Conservation (phyloP, 148 eudicot species). For the Vaccinium myrtillus region DNA sequence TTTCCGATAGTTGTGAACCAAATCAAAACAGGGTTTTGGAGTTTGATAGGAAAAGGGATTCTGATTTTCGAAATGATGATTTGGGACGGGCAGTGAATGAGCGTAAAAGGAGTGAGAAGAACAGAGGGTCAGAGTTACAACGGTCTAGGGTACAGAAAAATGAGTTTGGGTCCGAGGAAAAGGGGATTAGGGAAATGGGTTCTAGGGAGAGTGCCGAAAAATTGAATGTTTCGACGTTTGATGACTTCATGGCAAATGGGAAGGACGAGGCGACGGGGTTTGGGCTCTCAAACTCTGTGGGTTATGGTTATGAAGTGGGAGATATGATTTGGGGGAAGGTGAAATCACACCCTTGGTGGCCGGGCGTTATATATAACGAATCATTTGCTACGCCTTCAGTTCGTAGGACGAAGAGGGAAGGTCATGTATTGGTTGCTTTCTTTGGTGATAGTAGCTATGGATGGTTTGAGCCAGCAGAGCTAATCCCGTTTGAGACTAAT, state of each 20-base stretch:
- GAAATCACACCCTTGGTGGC: slow-evolving; percentile 99
- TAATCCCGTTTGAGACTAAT: slow-evolving; percentile 65
- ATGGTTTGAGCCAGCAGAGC: slow-evolving; percentile 78
- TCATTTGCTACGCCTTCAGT: slow-evolving; percentile 68
- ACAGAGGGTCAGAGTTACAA: not conserved
- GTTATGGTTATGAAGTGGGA: slow-evolving; percentile 59
- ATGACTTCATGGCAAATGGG: slow-evolving; percentile 29
- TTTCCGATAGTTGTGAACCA: not conserved
- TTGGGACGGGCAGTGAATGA: not conserved
- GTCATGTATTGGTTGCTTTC: slow-evolving; percentile 82
- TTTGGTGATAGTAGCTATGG: slow-evolving; percentile 97
- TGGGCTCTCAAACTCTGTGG: slow-evolving; percentile 22
- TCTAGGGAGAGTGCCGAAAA: slow-evolving; percentile 4
- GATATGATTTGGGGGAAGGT: slow-evolving; percentile 99
- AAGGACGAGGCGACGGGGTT: slow-evolving; percentile 15
- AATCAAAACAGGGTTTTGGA: not conserved
- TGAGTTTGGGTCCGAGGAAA: not conserved
- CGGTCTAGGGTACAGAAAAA: not conserved
- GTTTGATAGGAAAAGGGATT: slow-evolving; percentile 5
- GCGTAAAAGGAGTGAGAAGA: not conserved
- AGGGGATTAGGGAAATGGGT: not conserved
- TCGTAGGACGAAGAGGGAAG: slow-evolving; percentile 60
- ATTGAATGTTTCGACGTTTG: slow-evolving; percentile 13
- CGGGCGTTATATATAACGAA: slow-evolving; percentile 72
- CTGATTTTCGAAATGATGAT: not conserved